These are phyloP conservation scores for Brassica incana DNA, from an alignment of 345 rosid genomes.

Conservation along the genomic window DNA sequence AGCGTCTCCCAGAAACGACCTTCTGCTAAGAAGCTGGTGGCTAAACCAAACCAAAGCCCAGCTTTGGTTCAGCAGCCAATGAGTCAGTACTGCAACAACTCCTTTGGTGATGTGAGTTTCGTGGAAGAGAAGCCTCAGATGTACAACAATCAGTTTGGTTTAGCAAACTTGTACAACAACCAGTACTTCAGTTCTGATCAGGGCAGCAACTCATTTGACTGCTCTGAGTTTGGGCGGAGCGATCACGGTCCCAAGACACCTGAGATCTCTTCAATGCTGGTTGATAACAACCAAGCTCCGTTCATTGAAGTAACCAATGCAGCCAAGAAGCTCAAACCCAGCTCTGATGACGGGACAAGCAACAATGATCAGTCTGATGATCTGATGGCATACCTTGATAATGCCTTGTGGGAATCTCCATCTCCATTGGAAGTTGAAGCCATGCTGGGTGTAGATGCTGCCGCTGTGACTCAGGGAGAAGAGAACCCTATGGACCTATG, in stretches of 20 bases:
- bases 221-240: conserved; percentile 80
- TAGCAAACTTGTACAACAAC: conserved; percentile 33
- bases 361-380: conserved; percentile 57
- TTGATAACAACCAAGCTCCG: conserved; percentile 46
- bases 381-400: conserved; percentile 53
- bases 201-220: conserved; percentile 80
- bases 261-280: conserved; percentile 66
- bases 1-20: conserved; percentile 7
- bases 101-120: conserved; percentile 46
- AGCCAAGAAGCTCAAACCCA: conserved; percentile 55
- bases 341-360: conserved; percentile 33
- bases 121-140: conserved; percentile 70
- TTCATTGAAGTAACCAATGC: conserved; percentile 58
- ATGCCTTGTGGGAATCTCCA: conserved; percentile 62
- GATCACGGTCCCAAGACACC: conserved; percentile 77
- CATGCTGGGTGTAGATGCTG: conserved; percentile 50
- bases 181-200: conserved; percentile 74
- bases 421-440: conserved; percentile 69
- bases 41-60: conserved; percentile 37
- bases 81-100: conserved; percentile 45
- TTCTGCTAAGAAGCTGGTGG: conserved; percentile 44
- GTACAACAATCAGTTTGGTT: conserved; percentile 53
- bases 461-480: conserved; percentile 47
- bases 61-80: conserved; percentile 28
- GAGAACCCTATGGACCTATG: conserved; percentile 69